Evolutionary conservation across 441 rosid species (phyloP), one percentile per base, ranked within the genome.

Genomic region (Aleurites moluccanus): DNA sequence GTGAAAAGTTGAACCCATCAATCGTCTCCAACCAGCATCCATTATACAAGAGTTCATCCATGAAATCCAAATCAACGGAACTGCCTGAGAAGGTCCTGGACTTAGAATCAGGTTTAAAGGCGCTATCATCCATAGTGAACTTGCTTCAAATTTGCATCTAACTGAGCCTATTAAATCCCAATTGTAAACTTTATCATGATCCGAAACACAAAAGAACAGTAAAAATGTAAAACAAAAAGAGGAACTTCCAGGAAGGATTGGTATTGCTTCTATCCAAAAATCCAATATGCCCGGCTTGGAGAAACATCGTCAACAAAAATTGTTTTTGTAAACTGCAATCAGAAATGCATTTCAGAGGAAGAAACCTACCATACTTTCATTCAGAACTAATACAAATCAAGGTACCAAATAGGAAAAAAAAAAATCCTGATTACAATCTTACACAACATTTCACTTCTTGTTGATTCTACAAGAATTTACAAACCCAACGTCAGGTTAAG

Each of bases 31-130:
- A 63, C 95, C 97, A 91, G 83, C 96, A 91, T 50, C 99, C 94
- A 76, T 91, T 93, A 70, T 83, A 82, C 84, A 92, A 87, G 77
- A 92, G 91, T 77, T 95, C 90, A 78, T 95, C 95, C 92, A 95
- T 86, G 77, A 90, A 89, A 83, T 91, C 96, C 85, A 93, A 83
- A 85, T 95, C 97, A 92, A 89, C 85, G 77, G 87, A 86, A 56
- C 88, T 72, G 38, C 82, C 90, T 23, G 83, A 73, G 74, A 88
- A 83, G 74, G 72, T 81, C 62, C 82, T 85, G 64, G 80, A 69
- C 44, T 78, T 62, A 76, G 87, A 84, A 78, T 77, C 78, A 18
- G 90, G 89, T 2, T 87, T 73, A 72, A 81, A 84, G 8, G 67
- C 80, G 55, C 85, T 85, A 72, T 83, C 89, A 64, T 86, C 96